These are phyloP conservation scores for Rhizopogon salebrosus DNA, from an alignment of 768 basidiomycete species.

Conservation along the genomic window DNA sequence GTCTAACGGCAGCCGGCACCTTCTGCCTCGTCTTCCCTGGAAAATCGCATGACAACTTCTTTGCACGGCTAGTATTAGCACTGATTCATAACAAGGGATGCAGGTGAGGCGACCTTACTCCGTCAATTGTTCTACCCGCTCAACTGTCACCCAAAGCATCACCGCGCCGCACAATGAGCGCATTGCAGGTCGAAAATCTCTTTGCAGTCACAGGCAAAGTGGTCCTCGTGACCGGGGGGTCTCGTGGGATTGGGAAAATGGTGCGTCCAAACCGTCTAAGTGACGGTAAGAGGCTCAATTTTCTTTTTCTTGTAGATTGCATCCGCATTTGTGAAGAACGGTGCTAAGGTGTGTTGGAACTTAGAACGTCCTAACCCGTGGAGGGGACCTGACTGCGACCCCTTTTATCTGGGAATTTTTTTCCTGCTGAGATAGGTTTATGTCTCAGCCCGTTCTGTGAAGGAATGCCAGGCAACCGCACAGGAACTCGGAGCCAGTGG, in stretches of 20 bases:
- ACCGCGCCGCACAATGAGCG: slow-evolving; percentile 27
- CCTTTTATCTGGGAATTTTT: background rate
- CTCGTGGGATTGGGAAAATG: slow-evolving; percentile 64
- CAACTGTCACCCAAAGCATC: background rate
- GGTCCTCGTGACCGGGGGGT: slow-evolving; percentile 63
- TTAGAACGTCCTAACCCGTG: background rate
- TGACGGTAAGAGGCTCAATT: slow-evolving; percentile 6
- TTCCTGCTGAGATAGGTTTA: slow-evolving; percentile 38
- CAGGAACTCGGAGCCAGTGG: slow-evolving; percentile 47
- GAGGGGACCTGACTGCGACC: slow-evolving; percentile 11
- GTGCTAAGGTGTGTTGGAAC: slow-evolving; percentile 40
- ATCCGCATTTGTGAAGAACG: slow-evolving; percentile 56
- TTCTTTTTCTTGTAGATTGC: slow-evolving; percentile 43
- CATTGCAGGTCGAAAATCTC: slow-evolving; percentile 30
- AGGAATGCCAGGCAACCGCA: slow-evolving; percentile 48
- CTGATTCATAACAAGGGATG: background rate
- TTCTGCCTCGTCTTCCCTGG: slow-evolving; percentile 6
- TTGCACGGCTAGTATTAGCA: slow-evolving; percentile 7
- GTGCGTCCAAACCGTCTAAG: slow-evolving; percentile 22
- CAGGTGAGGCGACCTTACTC: background rate
- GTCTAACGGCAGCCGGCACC: slow-evolving; percentile 7
- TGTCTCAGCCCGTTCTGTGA: slow-evolving; percentile 52
- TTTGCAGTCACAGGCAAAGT: slow-evolving; percentile 50
- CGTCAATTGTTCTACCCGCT: background rate
- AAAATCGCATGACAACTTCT: slow-evolving; percentile 11